Evolutionary conservation across 2,329 filamentous ascomycete species (phyloP).

Genomic region (Thielaviopsis musarum): DNA sequence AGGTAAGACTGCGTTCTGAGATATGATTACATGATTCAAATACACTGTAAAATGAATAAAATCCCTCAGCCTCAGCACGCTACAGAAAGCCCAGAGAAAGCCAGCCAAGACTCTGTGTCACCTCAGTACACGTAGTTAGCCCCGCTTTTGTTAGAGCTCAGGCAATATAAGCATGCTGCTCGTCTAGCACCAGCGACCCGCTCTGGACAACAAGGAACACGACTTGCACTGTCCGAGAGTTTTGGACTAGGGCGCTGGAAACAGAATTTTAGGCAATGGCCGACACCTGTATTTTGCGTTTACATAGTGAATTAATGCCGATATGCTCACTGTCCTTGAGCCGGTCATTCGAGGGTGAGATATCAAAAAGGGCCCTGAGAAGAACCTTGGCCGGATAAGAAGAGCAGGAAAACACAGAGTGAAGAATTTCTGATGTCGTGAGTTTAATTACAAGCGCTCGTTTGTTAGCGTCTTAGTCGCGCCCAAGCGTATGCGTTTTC

Average conservation of each 20-base stretch:
- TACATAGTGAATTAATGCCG: background rate
- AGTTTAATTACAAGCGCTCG: background rate
- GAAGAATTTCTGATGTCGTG: background rate
- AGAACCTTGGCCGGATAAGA: background rate
- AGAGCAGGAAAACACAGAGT: background rate
- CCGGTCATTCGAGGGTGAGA: background rate
- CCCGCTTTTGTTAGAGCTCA: background rate
- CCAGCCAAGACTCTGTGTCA: background rate
- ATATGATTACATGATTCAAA: no score
- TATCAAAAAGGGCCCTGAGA: background rate
- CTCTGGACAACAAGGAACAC: background rate
- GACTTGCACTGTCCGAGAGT: background rate
- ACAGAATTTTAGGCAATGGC: background rate
- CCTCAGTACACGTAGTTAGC: background rate
- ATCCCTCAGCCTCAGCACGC: no score
- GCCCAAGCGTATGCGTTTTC: conserved; percentile 54
- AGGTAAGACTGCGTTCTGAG: no score
- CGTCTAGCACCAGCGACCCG: background rate
- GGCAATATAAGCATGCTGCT: background rate
- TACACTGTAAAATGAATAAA: no score
- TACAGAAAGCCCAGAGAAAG: background rate
- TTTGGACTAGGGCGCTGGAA: background rate
- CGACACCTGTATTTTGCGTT: background rate
- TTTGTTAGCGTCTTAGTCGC: no score
- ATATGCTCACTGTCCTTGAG: background rate